Evolutionary conservation across 2,329 filamentous ascomycete genomes (phyloP).

Genomic region (Botrytis aclada): DNA sequence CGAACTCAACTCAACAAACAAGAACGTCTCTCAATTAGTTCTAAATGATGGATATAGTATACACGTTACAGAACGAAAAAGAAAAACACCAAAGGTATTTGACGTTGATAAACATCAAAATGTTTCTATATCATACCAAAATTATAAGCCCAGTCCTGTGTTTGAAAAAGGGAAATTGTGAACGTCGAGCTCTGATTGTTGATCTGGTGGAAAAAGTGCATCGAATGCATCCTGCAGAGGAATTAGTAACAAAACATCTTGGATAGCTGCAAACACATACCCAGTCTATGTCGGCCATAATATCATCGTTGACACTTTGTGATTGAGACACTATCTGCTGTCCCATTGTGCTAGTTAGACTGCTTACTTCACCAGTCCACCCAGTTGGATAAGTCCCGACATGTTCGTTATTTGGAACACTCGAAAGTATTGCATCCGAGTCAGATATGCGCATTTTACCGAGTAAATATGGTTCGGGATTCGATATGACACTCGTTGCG

Average conservation of each 20-base stretch:
- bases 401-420: not conserved
- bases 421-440: slow-evolving; percentile 7
- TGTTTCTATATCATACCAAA: not conserved
- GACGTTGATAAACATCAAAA: not conserved
- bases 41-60: not conserved
- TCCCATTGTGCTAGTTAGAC: not conserved
- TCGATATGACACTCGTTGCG: not conserved
- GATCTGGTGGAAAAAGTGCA: slow-evolving; percentile 34
- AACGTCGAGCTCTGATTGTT: slow-evolving; percentile 21
- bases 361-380: not conserved
- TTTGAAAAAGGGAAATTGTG: not conserved
- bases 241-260: not conserved
- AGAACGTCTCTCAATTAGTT: not conserved
- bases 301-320: slow-evolving; percentile 29
- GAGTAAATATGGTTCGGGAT: not conserved
- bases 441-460: not conserved
- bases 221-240: slow-evolving; percentile 35
- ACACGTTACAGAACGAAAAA: not conserved
- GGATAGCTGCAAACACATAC: slow-evolving; percentile 44
- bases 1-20: not conserved
- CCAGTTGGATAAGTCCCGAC: not conserved
- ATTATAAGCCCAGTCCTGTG: not conserved
- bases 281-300: slow-evolving; percentile 62
- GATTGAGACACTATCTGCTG: not conserved
- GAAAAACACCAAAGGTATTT: not conserved